Evolutionary conservation across 306 rosid genomes (phyloP).

Genomic region (Lotus japonicus): DNA sequence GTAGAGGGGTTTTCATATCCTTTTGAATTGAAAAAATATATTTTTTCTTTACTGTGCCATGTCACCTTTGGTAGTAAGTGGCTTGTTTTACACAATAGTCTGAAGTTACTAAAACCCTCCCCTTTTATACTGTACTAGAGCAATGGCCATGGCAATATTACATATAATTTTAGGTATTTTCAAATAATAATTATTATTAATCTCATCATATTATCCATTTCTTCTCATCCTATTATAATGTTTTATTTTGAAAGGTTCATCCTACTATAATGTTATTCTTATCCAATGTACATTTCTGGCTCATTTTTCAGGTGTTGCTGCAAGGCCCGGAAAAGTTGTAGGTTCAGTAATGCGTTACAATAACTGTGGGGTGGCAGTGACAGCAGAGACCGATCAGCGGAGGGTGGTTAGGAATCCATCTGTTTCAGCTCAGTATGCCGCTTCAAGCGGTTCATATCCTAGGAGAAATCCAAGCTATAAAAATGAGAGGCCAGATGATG

Average conservation of each 20-base stretch:
- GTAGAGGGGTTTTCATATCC: too few relatives aligned
- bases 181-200: too few relatives aligned
- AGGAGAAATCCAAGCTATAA: constrained; percentile 76
- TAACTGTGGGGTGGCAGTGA: constrained; percentile 60
- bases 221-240: background rate
- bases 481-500: constrained; percentile 69
- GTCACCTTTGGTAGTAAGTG: too few relatives aligned
- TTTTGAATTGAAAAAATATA: too few relatives aligned
- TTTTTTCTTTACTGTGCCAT: too few relatives aligned
- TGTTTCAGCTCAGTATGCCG: constrained; percentile 50
- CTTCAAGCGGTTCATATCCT: constrained; percentile 61
- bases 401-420: constrained; percentile 60
- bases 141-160: background rate
- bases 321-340: constrained; percentile 90
- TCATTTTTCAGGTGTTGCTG: constrained; percentile 54
- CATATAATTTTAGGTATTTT: too few relatives aligned
- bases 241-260: too few relatives aligned
- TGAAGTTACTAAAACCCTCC: too few relatives aligned
- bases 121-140: too few relatives aligned
- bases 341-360: constrained; percentile 78
- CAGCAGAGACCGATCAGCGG: constrained; percentile 75
- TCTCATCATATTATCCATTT: background rate
- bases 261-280: constrained; percentile 1
- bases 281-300: background rate
- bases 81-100: too few relatives aligned